A percentile compares a stretch with the other conserved stretches of the same genome.
Evolutionary conservation across 768 basidiomycete species (phyloP).

Genomic region (Boletus edulis): DNA sequence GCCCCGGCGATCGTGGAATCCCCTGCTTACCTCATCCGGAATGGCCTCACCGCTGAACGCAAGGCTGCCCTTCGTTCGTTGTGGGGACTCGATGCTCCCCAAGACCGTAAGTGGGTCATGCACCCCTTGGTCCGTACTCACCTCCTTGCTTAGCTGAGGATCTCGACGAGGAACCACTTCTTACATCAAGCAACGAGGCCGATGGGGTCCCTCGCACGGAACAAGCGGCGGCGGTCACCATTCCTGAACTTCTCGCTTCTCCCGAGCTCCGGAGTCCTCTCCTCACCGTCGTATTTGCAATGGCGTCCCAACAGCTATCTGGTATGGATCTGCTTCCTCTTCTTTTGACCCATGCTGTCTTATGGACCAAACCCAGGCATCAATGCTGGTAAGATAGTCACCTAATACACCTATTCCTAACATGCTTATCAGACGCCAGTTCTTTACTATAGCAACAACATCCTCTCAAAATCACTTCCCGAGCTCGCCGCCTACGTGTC

Average conservation of each 20-base stretch:
- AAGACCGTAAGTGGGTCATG: constrained; percentile 20
- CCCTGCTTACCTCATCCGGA: constrained; percentile 60
- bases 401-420: not conserved
- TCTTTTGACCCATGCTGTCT: not conserved
- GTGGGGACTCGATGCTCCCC: constrained; percentile 45
- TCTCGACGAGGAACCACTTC: constrained; percentile 28
- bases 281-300: constrained; percentile 62
- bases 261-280: constrained; percentile 62
- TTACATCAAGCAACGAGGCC: constrained; percentile 14
- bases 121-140: constrained; percentile 3
- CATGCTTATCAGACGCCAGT: constrained; percentile 42
- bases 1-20: constrained; percentile 63
- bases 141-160: constrained; percentile 19
- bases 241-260: constrained; percentile 50
- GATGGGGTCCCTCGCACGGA: constrained; percentile 12
- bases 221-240: constrained; percentile 39
- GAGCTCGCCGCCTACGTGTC: constrained; percentile 80
- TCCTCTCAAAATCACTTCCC: constrained; percentile 77
- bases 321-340: constrained; percentile 38
- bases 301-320: constrained; percentile 78
- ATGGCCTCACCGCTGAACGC: constrained; percentile 49
- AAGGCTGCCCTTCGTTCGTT: constrained; percentile 44
- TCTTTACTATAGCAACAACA: constrained; percentile 88
- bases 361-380: constrained; percentile 47
- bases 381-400: constrained; percentile 56